phyloP scores from a whole-genome alignment of 176 grass and related monocot species.

The Zoysia japonica region DNA sequence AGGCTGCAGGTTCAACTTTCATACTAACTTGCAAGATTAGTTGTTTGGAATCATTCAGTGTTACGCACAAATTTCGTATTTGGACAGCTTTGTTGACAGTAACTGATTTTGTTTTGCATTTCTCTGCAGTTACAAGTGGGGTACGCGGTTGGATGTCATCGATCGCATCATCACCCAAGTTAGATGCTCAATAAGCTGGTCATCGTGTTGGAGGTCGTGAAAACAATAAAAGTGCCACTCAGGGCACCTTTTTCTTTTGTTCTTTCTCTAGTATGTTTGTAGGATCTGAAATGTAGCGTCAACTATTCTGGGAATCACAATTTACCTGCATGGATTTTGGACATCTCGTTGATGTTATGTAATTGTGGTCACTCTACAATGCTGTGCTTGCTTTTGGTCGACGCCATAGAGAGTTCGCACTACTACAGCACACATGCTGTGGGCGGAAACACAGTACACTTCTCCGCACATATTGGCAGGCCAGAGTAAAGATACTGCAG shows the following conservation, averaged over 20 bases:
- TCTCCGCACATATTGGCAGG: not conserved
- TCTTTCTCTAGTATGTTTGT: constrained; percentile 12
- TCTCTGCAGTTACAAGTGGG: constrained; percentile 6
- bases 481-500: not conserved
- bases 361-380: not conserved
- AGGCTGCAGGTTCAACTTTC: constrained; percentile 16
- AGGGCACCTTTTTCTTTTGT: constrained; percentile 5
- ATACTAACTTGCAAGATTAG: not conserved
- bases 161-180: not conserved
- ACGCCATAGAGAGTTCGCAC: not conserved
- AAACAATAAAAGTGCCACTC: constrained; percentile 48
- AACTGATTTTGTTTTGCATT: constrained; percentile 11
- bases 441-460: too few relatives aligned
- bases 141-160: not conserved
- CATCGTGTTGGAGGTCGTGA: not conserved
- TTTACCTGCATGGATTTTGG: constrained; percentile 11
- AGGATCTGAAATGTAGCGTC: constrained; percentile 13
- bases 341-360: not conserved
- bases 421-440: too few relatives aligned
- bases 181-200: constrained; percentile 25
- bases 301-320: constrained; percentile 24
- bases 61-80: not conserved
- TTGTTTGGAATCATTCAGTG: not conserved
- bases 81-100: not conserved
- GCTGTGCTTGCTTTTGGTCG: not conserved